Evolutionary conservation across 1,139 yeast species (phyloP).

Genomic region (Zygosaccharomyces sapae): DNA sequence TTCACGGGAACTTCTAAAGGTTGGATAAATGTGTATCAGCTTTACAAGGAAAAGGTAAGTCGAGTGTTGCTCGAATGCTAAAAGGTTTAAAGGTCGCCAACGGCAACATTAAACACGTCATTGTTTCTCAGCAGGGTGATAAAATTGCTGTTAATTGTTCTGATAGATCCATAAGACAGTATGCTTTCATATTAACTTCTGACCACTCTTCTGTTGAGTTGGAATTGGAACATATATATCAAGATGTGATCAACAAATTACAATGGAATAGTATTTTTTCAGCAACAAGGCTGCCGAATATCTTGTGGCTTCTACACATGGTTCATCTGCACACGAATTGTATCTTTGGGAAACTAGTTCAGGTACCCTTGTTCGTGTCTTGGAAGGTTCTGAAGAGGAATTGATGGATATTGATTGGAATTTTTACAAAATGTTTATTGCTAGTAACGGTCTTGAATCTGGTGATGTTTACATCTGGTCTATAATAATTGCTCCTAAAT

Average conservation of each 20-base stretch:
- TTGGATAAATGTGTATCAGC: slow-evolving; percentile 52
- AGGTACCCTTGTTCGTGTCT: slow-evolving; percentile 82
- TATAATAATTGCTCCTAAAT: slow-evolving; percentile 77
- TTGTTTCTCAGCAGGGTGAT: slow-evolving; percentile 61
- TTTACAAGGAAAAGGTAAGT: slow-evolving; percentile 15
- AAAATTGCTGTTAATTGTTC: slow-evolving; percentile 74
- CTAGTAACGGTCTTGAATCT: slow-evolving; percentile 84
- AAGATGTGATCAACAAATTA: slow-evolving; percentile 80
- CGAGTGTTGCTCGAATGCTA: slow-evolving; percentile 37
- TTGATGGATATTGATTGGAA: slow-evolving; percentile 86
- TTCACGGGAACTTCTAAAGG: slow-evolving; percentile 82
- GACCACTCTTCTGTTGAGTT: slow-evolving; percentile 43
- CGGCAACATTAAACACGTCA: slow-evolving; percentile 68
- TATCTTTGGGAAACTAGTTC: slow-evolving; percentile 90
- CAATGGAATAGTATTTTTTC: slow-evolving; percentile 84
- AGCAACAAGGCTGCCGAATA: slow-evolving; percentile 77
- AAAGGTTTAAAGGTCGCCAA: slow-evolving; percentile 55
- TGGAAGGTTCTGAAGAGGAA: slow-evolving; percentile 90
- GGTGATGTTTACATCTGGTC: slow-evolving; percentile 85
- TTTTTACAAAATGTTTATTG: slow-evolving; percentile 65
- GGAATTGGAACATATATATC: slow-evolving; percentile 76
- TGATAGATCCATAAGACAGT: slow-evolving; percentile 78
- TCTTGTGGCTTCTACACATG: slow-evolving; percentile 82
- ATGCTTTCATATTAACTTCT: slow-evolving; percentile 41
- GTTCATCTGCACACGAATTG: slow-evolving; percentile 79